A percentile compares a stretch with the other conserved stretches of the same genome.
Conservation (phyloP, 495 filamentous ascomycete genomes). For the Xylaria castorea region DNA sequence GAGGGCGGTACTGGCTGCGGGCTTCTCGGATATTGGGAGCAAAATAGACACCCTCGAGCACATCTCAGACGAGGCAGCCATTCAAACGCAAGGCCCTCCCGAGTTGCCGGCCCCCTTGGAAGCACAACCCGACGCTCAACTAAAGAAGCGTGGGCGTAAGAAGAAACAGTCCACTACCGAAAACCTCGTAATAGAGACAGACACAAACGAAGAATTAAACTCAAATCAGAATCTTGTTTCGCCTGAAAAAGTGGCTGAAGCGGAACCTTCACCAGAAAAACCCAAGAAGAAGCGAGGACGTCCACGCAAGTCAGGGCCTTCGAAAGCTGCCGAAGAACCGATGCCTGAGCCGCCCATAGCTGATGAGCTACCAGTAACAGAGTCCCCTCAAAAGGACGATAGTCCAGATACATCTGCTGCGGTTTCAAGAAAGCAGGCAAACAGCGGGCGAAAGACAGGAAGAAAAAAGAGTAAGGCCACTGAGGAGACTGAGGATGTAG, state of each 20-base stretch:
- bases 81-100: constrained; percentile 9
- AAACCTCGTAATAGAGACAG: neutral
- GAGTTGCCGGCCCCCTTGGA: constrained; percentile 25
- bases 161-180: constrained; percentile 33
- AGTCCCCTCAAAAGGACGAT: constrained; percentile 5
- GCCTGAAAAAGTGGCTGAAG: constrained; percentile 6
- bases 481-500: constrained; percentile 8
- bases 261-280: constrained; percentile 27
- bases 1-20: constrained; percentile 19
- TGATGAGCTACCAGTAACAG: constrained; percentile 3
- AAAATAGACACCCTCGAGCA: neutral
- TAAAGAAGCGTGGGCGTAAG: constrained; percentile 41
- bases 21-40: neutral
- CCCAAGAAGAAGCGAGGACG: constrained; percentile 40
- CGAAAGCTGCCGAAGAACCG: constrained; percentile 23
- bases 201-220: constrained; percentile 15
- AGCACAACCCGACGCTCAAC: constrained; percentile 20
- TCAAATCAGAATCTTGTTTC: neutral
- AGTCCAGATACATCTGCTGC: neutral
- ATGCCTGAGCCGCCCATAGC: constrained; percentile 16
- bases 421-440: neutral
- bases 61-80: constrained; percentile 10
- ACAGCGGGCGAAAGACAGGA: neutral
- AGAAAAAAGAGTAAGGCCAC: constrained; percentile 11
- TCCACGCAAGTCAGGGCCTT: constrained; percentile 34